phyloP scores from a whole-genome alignment of 2,329 filamentous ascomycete genomes.

The Epichloe brachyelytri region DNA sequence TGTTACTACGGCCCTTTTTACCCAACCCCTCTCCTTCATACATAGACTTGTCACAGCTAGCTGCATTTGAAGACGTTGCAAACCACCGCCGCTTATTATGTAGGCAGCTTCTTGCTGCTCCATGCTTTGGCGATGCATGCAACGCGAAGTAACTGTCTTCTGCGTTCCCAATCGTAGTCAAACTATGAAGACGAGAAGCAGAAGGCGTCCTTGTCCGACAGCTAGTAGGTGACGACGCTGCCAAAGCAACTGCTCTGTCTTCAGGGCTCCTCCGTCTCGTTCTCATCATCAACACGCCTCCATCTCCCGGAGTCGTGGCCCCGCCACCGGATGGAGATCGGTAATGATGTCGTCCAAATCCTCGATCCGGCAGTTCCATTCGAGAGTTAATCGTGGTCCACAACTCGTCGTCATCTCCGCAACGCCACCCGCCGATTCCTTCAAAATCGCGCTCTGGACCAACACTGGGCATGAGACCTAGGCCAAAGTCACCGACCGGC shows the following conservation, averaged over 20 bases:
- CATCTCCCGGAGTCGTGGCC: constrained; percentile 26
- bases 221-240: constrained; percentile 29
- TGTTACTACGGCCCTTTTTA: neutral
- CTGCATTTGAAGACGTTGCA: no score
- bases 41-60: no score
- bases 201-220: constrained; percentile 37
- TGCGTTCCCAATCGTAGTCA: constrained; percentile 12
- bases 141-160: constrained; percentile 33
- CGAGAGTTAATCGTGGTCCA: constrained; percentile 42
- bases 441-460: constrained; percentile 45
- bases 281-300: constrained; percentile 32
- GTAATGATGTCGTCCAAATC: constrained; percentile 26
- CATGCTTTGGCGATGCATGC: constrained; percentile 16
- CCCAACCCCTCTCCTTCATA: neutral
- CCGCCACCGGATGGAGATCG: constrained; percentile 27
- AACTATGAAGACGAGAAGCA: constrained; percentile 20
- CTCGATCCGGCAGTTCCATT: constrained; percentile 34
- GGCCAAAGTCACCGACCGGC: constrained; percentile 21
- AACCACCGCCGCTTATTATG: neutral
- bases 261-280: constrained; percentile 23
- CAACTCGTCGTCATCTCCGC: constrained; percentile 30
- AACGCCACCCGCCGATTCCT: constrained; percentile 45
- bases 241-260: constrained; percentile 9
- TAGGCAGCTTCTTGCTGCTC: constrained; percentile 14
- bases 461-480: constrained; percentile 32